Evolutionary conservation across 2,329 filamentous ascomycete species (phyloP).

Genomic region (Lachnellula cervina): DNA sequence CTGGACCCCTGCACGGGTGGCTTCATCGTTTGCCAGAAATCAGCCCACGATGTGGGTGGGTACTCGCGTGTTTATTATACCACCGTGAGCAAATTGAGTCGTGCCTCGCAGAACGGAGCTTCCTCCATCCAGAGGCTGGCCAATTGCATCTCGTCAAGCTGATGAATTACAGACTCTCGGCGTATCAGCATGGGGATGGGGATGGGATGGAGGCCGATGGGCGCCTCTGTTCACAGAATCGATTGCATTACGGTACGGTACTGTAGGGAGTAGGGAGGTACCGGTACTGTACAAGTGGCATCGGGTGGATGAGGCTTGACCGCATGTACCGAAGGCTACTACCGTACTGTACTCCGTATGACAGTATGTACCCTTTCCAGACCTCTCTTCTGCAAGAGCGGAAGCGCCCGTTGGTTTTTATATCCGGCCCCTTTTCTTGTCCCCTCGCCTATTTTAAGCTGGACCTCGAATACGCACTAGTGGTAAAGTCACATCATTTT

Average conservation of each 20-base stretch:
- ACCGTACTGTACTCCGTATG: too few species aligned
- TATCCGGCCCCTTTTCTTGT: slow-evolving; percentile 1
- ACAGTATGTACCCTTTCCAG: background rate
- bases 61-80: slow-evolving; percentile 17
- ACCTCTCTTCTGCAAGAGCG: background rate
- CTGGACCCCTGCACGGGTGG: background rate
- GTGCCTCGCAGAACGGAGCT: background rate
- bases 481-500: slow-evolving; percentile 19
- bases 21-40: slow-evolving; percentile 8
- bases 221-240: too few species aligned
- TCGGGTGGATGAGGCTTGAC: background rate
- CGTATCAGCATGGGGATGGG: too few species aligned
- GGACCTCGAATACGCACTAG: slow-evolving; percentile 5
- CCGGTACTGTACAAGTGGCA: too few species aligned
- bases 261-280: too few species aligned
- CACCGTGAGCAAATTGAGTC: background rate
- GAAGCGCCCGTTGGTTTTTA: slow-evolving; percentile 12
- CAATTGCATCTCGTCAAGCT: background rate
- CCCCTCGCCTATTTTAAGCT: background rate
- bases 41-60: slow-evolving; percentile 18
- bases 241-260: too few species aligned
- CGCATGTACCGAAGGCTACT: background rate
- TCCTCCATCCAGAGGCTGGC: background rate
- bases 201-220: too few species aligned
- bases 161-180: too few species aligned